Base-by-base conservation (phyloP, 768 basidiomycete species). In the Mycena olivaceomarginata region DNA sequence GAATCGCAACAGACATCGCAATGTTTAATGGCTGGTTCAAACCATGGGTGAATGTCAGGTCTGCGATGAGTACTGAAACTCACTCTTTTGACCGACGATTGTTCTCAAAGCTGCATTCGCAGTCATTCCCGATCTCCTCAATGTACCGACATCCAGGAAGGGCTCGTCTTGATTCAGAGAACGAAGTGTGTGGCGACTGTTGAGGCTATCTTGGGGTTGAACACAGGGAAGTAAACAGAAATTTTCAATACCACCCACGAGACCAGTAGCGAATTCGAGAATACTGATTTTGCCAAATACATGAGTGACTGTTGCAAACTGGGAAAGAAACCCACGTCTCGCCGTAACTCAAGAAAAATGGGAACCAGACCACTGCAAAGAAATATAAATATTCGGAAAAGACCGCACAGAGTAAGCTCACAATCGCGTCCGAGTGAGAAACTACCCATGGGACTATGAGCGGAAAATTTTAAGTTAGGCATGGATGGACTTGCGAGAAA, bases 301-400 rank as follows among this genome's bases (percentile, higher is more conserved):
- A 56, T 56, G 20, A 56, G n/a, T 56, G 53, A 56, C n/a, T 22
- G 53, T 56, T 22, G 53, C 53, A n/a, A 22, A 22, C 53, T 22
- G n/a, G n/a, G 53, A 22, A 56, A 7, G 20, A 56, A 56, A 56
- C 53, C n/a, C 53, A 56, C 53, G 53, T 56, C 53, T 22, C 2
- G 53, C 53, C 53, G 53, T 56, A 56, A 56, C 53, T n/a, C 53
- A 56, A 56, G 53, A 56, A 56, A 56, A 56, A 56, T 56, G 53
- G 53, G 53, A 56, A 56, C 53, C 53, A 56, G 53, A 56, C 53
- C 53, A 56, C 53, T 22, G n/a, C 20, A 56, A 22, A 56, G n/a
- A 56, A 56, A 22, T 22, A n/a, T 56, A 56, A 56, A 56, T 56
- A 4, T 56, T 22, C 20, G 7, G 53, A 56, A 56, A n/a, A 56